Conservation (phyloP, 805 yeast species). For the Candida maesae region DNA sequence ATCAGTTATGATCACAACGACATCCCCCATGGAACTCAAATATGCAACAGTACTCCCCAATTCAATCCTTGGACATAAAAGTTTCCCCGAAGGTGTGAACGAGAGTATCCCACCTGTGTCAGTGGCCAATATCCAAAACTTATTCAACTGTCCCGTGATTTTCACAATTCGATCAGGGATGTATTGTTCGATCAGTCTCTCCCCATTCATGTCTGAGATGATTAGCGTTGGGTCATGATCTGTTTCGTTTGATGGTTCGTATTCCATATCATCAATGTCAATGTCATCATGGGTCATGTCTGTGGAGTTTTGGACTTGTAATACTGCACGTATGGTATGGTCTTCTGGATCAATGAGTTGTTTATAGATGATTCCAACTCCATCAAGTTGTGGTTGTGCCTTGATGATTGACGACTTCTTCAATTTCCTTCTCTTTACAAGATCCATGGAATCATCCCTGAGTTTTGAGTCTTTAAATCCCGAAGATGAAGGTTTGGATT, state of each 20-base stretch:
- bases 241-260: too few species aligned
- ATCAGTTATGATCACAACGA: conserved; percentile 43
- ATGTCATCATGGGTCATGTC: too few species aligned
- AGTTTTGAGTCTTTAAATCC: too few species aligned
- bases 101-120: conserved; percentile 54
- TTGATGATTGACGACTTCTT: conserved; percentile 21
- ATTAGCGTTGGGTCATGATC: conserved; percentile 36
- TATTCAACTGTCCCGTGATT: conserved; percentile 37
- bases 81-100: conserved; percentile 42
- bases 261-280: too few species aligned
- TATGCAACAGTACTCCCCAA: conserved; percentile 44
- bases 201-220: conserved; percentile 33
- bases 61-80: conserved; percentile 45
- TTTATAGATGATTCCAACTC: conserved; percentile 14
- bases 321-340: conserved; percentile 28
- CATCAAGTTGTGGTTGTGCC: conserved; percentile 14
- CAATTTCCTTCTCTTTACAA: too few species aligned
- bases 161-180: conserved; percentile 36
- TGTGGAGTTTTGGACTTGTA: conserved; percentile 31
- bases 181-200: conserved; percentile 38
- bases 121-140: conserved; percentile 52
- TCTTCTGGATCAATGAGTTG: conserved; percentile 3
- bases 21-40: conserved; percentile 32
- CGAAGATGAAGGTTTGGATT: too few species aligned
- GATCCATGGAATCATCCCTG: too few species aligned